Conservation (phyloP, 805 yeast species). For the Saccharomyces eubayanus region DNA sequence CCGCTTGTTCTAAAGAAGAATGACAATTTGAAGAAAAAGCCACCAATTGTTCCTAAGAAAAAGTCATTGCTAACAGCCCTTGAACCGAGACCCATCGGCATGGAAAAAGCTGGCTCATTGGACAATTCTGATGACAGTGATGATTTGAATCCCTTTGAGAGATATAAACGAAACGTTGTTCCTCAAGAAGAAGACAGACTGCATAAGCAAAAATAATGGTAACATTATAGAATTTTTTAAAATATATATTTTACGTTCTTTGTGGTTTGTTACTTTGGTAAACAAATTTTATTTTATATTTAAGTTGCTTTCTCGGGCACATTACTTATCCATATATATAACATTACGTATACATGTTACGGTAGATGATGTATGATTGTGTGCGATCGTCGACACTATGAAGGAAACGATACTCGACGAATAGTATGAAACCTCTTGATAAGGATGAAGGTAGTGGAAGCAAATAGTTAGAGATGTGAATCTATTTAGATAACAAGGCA, state of each 20-base stretch:
- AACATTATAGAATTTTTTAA: neutral
- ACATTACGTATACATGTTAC: neutral
- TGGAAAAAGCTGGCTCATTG: neutral
- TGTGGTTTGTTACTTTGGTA: neutral
- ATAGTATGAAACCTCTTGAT: neutral
- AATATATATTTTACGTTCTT: no score
- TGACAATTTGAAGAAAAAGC: slow-evolving; percentile 7
- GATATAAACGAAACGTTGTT: slow-evolving; percentile 33
- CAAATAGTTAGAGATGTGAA: neutral
- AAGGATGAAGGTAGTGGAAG: neutral
- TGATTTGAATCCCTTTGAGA: slow-evolving; percentile 32
- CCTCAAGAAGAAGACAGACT: slow-evolving; percentile 32
- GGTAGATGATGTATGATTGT: neutral
- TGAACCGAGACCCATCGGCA: neutral
- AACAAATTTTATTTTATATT: neutral
- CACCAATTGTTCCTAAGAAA: slow-evolving; percentile 16
- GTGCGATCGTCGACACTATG: neutral
- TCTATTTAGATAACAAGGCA: slow-evolving; percentile 70
- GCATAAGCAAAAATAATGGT: slow-evolving; percentile 11
- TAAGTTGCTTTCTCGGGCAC: neutral
- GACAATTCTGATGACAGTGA: slow-evolving; percentile 10
- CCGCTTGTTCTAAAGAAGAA: slow-evolving; percentile 17
- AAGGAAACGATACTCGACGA: neutral
- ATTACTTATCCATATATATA: neutral
- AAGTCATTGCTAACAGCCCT: slow-evolving; percentile 4